Conservation (phyloP, 129 eudicot genomes). For the Tagetes erecta region DNA sequence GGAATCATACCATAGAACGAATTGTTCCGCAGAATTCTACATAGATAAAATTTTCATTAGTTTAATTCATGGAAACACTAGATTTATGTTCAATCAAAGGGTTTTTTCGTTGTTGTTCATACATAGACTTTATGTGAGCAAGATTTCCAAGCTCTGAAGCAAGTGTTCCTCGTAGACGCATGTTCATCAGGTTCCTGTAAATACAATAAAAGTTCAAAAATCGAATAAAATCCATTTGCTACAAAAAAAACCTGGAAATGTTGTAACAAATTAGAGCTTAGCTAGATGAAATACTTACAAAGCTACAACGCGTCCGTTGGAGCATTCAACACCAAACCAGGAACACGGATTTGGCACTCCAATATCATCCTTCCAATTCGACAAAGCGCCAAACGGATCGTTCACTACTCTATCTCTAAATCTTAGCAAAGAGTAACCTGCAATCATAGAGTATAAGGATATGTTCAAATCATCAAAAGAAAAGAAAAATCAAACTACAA, state of each 20-base stretch:
- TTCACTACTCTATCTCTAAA: slow-evolving; percentile 59
- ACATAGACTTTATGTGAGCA: slow-evolving; percentile 67
- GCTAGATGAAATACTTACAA: slow-evolving; percentile 51
- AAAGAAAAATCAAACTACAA: slow-evolving; percentile 3
- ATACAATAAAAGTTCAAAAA: slow-evolving; percentile 8
- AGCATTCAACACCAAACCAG: slow-evolving; percentile 71
- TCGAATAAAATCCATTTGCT: neutral
- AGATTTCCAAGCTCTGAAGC: slow-evolving; percentile 64
- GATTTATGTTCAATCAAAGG: neutral
- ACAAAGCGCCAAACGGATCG: slow-evolving; percentile 78
- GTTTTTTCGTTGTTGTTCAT: slow-evolving; percentile 25
- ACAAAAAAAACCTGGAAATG: slow-evolving; percentile 2
- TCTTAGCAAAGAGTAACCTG: slow-evolving; percentile 63
- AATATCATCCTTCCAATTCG: slow-evolving; percentile 61
- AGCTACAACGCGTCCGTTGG: slow-evolving; percentile 50
- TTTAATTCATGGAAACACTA: slow-evolving; percentile 14
- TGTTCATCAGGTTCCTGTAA: slow-evolving; percentile 64
- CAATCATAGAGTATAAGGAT: slow-evolving; percentile 6
- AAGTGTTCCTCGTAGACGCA: slow-evolving; percentile 75
- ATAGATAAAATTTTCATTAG: slow-evolving; percentile 4
- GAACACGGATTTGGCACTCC: slow-evolving; percentile 63
- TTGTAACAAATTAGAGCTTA: neutral
- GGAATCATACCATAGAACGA: slow-evolving; percentile 73
- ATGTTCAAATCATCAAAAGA: neutral
- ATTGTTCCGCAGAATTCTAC: slow-evolving; percentile 75